Evolutionary conservation across 345 rosid genomes (phyloP), one percentile per base, ranked within the genome.

Genomic region (Citrus cavaleriei): DNA sequence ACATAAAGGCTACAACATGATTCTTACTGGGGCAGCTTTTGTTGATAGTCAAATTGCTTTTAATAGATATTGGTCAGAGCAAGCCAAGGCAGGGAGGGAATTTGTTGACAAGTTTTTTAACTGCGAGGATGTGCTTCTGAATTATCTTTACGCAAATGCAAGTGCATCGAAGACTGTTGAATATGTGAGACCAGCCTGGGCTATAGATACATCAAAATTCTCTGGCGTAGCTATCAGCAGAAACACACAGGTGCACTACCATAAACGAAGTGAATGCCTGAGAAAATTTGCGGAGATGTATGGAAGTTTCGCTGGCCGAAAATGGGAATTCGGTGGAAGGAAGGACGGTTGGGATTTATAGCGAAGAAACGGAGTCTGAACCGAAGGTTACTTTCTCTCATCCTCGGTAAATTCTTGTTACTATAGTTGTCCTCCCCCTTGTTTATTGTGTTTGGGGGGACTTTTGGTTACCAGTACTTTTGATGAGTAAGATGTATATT

Each of bases 1-100:
- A 22, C 93, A 87, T 51, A 80, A 88, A 18, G 97, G 98, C 14
- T 96, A 96, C 68, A 96, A 96, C 68, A 85, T 96, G 95, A 89
- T 96, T 73, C 93, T 96, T 37, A 96, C 99, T 0, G 99, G 99
- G 35, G 99, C 99, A 55, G 99, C 98, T 21, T 96, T 94, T 77
- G 83, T 94, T 16, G 98, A 96, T 70, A 81, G 68, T 22, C 78
- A 81, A 40, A 35, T 89, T 4, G 98, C 99, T 10, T 96, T 94
- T 70, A 75, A 72, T 58, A 74, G 85, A 84, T 96, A 96, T 76
- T 88, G 97, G 88, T 81, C 94, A 0, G 85, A 87, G 2, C 77
- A 84, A 73, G 98, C 93, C 1, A 87, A 79, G 81, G 81, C 77
- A 0, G 99, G 98, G 51, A 85, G 98, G 68, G 89, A 86, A 54